phyloP scores from a whole-genome alignment of 2,329 filamentous ascomycete species.

The Phaeoacremonium minimum region DNA sequence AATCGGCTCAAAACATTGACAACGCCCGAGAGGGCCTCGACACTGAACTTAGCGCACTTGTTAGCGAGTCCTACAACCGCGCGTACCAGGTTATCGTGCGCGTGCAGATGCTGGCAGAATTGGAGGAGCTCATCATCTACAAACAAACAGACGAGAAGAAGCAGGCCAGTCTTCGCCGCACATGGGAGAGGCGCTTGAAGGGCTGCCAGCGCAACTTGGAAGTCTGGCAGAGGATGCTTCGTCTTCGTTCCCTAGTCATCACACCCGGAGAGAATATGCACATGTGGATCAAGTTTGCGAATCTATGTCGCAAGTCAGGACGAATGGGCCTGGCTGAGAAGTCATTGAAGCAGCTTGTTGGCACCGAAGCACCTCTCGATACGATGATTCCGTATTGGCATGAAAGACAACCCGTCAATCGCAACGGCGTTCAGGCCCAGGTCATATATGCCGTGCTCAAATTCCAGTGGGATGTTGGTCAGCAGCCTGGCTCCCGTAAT shows the following conservation, averaged over 20 bases:
- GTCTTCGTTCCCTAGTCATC: constrained; percentile 88
- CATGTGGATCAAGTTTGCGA: constrained; percentile 99
- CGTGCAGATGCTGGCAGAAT: constrained; percentile 97
- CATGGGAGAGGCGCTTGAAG: constrained; percentile 92
- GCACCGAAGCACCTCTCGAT: constrained; percentile 60
- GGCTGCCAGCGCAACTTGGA: constrained; percentile 97
- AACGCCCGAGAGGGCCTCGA: constrained; percentile 91
- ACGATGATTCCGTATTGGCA: constrained; percentile 57
- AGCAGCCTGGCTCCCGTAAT: constrained; percentile 42
- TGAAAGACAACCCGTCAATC: constrained; percentile 29
- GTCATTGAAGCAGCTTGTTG: constrained; percentile 86
- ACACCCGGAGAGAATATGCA: constrained; percentile 90
- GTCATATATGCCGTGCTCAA: constrained; percentile 97
- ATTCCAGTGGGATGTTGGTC: constrained; percentile 88
- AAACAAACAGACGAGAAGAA: constrained; percentile 91
- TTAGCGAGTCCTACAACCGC: constrained; percentile 97
- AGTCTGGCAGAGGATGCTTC: constrained; percentile 97
- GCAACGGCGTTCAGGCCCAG: constrained; percentile 59
- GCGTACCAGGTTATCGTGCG: constrained; percentile 97
- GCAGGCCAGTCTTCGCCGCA: constrained; percentile 84
- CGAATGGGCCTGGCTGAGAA: constrained; percentile 94
- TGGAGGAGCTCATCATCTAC: constrained; percentile 97
- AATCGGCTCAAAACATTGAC: constrained; percentile 83
- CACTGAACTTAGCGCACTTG: constrained; percentile 88
- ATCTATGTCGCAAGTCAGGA: constrained; percentile 93